Evolutionary conservation across 148 eudicot species (phyloP).

Genomic region (Gaultheria prostrata): DNA sequence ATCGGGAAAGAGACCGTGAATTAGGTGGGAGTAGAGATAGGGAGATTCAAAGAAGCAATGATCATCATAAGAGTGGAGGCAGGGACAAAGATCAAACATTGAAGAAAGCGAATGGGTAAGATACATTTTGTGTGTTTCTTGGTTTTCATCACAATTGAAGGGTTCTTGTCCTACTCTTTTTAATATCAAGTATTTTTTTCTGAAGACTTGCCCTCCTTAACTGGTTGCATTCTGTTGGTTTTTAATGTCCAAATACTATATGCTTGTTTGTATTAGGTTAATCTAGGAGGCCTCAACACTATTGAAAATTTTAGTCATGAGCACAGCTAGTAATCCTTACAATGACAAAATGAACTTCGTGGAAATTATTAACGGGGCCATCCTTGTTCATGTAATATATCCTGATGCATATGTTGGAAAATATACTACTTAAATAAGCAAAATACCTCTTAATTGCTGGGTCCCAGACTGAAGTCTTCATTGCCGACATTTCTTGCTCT

Average conservation of each 20-base stretch:
- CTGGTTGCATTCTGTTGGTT: neutral
- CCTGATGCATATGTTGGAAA: neutral
- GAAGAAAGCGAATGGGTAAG: constrained; percentile 53
- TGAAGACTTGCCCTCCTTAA: neutral
- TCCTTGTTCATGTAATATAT: neutral
- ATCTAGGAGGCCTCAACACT: neutral
- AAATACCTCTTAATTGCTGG: neutral
- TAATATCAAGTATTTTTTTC: neutral
- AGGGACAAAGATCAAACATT: constrained; percentile 38
- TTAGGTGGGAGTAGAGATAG: constrained; percentile 34
- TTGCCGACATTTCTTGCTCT: neutral
- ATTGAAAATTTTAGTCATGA: neutral
- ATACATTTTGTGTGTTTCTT: neutral
- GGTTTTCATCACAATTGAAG: neutral
- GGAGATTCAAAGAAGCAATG: constrained; percentile 41
- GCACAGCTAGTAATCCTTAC: neutral
- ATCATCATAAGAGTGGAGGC: constrained; percentile 39
- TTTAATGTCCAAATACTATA: neutral
- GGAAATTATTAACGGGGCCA: neutral
- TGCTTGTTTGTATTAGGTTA: neutral
- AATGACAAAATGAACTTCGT: neutral
- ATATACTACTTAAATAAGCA: neutral
- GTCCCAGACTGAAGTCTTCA: neutral
- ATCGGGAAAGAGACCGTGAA: constrained; percentile 36
- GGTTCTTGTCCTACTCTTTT: neutral